phyloP scores from a whole-genome alignment of 2,329 filamentous ascomycete genomes.

The Penicillium sp. region DNA sequence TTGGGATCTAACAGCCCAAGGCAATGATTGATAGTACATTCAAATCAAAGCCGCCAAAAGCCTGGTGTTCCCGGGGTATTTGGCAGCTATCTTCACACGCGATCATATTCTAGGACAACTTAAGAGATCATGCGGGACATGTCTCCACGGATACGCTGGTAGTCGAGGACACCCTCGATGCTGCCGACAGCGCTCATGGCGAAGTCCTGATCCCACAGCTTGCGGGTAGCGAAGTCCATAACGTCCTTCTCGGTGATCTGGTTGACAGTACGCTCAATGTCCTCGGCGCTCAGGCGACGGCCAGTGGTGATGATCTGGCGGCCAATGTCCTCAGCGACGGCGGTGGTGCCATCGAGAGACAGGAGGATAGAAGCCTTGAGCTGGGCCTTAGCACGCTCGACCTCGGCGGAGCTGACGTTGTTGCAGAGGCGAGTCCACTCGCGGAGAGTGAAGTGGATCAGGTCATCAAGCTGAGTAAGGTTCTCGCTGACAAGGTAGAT shows the following conservation, averaged over 20 bases:
- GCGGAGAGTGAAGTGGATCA: constrained; percentile 96
- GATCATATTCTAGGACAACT: constrained; percentile 16
- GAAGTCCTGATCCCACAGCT: constrained; percentile 96
- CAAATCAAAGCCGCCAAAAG: constrained; percentile 22
- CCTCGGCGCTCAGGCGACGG: constrained; percentile 82
- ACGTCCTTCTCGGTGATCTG: constrained; percentile 92
- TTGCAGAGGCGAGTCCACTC: constrained; percentile 96
- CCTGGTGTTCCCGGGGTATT: constrained; percentile 9
- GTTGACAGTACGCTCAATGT: constrained; percentile 91
- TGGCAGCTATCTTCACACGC: constrained; percentile 23
- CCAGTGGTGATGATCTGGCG: constrained; percentile 98
- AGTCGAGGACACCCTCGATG: constrained; percentile 74
- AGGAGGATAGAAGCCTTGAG: constrained; percentile 97
- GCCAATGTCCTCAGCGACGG: constrained; percentile 96
- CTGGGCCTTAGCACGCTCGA: constrained; percentile 98
- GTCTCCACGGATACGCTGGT: constrained; percentile 63
- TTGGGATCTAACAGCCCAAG: constrained; percentile 29
- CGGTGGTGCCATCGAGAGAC: constrained; percentile 94
- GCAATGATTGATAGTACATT: constrained; percentile 34
- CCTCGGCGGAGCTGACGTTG: constrained; percentile 84
- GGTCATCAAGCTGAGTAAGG: constrained; percentile 82
- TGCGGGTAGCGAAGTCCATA: constrained; percentile 91
- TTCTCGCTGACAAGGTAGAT: constrained; percentile 97
- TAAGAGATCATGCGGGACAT: constrained; percentile 71
- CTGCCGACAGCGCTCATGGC: constrained; percentile 89